These are phyloP conservation scores for Dryadomyces sulphureus DNA, from an alignment of 2,329 filamentous ascomycete species.

Conservation along the genomic window DNA sequence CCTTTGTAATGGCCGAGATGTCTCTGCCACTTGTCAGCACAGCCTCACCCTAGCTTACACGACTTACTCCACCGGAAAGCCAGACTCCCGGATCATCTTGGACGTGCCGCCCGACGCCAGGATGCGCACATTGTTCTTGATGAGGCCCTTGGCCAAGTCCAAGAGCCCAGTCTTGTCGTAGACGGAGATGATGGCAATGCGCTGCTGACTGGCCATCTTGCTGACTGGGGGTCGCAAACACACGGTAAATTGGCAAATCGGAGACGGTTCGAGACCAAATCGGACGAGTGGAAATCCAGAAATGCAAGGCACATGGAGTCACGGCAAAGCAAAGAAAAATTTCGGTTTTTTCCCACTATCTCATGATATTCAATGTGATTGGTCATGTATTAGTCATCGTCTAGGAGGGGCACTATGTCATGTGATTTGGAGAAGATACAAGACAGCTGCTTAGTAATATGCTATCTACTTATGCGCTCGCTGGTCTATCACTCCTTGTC, in stretches of 20 bases:
- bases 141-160: conserved; percentile 80
- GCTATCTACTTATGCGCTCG: too few species aligned
- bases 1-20: conserved; percentile 91
- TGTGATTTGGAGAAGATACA: too few species aligned
- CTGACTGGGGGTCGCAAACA: background rate
- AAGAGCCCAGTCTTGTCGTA: conserved; percentile 96
- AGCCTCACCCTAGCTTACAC: background rate
- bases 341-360: background rate
- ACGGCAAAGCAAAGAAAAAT: background rate
- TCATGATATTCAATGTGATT: background rate
- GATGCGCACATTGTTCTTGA: conserved; percentile 79
- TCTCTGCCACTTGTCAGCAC: conserved; percentile 42
- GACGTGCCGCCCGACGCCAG: conserved; percentile 91
- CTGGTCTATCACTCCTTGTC: too few species aligned
- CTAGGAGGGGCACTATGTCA: too few species aligned
- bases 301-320: background rate
- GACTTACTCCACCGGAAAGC: conserved; percentile 81
- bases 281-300: background rate
- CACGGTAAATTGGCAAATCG: background rate
- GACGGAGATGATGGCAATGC: conserved; percentile 85
- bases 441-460: too few species aligned
- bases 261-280: background rate
- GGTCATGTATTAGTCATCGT: too few species aligned
- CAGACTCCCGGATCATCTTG: conserved; percentile 91
- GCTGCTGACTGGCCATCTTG: conserved; percentile 27